Percentiles rank a stretch among this genome's conserved stretches.
Evolutionary conservation across 2,329 filamentous ascomycete species (phyloP).

Genomic region (Diaporthe ilicicola): DNA sequence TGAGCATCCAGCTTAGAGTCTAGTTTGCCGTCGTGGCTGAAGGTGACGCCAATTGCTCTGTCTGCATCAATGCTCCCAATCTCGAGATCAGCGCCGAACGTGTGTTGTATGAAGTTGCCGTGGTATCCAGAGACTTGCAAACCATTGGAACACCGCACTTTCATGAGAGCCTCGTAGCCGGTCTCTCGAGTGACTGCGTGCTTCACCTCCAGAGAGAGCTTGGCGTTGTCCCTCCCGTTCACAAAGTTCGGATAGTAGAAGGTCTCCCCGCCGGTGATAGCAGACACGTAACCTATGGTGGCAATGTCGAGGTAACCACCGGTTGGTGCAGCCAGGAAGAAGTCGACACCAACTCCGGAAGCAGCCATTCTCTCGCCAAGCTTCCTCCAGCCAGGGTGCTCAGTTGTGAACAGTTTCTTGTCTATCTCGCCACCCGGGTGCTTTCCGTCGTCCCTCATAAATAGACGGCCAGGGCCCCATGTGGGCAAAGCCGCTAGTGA

Average conservation of each 20-base stretch:
- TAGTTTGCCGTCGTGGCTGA: constrained; percentile 97
- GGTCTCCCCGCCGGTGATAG: constrained; percentile 91
- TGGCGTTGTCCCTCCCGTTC: constrained; percentile 82
- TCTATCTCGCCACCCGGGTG: constrained; percentile 87
- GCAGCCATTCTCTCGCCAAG: constrained; percentile 87
- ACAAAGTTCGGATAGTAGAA: constrained; percentile 99
- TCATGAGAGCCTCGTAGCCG: constrained; percentile 96
- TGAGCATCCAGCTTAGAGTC: constrained; percentile 96
- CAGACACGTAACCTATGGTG: constrained; percentile 86
- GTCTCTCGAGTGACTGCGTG: constrained; percentile 90
- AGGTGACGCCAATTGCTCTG: constrained; percentile 90
- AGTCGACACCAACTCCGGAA: constrained; percentile 86
- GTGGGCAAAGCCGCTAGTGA: constrained; percentile 89
- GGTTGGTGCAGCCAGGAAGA: constrained; percentile 91
- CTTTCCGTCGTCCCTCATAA: constrained; percentile 88
- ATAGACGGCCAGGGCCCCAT: constrained; percentile 86
- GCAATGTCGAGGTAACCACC: constrained; percentile 94
- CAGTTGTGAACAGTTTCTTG: constrained; percentile 89
- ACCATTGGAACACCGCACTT: constrained; percentile 96
- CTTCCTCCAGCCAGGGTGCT: constrained; percentile 89
- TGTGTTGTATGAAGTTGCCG: constrained; percentile 95
- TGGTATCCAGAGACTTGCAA: constrained; percentile 94
- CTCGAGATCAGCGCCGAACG: constrained; percentile 92
- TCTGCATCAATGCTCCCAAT: constrained; percentile 93
- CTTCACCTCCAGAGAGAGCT: constrained; percentile 84